Base-by-base conservation (phyloP, 768 basidiomycete species). In the Lactarius trivialis region DNA sequence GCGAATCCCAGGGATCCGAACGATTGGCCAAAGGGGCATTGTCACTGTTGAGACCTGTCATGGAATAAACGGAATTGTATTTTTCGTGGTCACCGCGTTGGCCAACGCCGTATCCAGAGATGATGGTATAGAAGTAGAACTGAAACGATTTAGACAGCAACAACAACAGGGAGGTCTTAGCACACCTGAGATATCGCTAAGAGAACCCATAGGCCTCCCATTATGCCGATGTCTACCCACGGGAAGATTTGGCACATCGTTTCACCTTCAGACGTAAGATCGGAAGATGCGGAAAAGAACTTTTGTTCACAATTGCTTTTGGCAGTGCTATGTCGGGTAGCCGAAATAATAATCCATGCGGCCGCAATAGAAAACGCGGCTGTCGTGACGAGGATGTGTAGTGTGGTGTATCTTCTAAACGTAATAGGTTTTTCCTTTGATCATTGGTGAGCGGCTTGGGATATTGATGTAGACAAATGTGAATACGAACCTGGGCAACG, bases 201-300 rank as follows among this genome's bases (percentile, higher is more conserved):
- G 17, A 97, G 70, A 11, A 89, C 73, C 91, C 94, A 98, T 7
- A 97, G 77, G 8, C 83, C 91, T 21, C 80, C 88, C 93, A 98
- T 95, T 60, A 98, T 76, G 39, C 95, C 95, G 15, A 97, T 78
- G 68, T 91, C 89, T 11, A 92, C 89, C 91, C 93, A 97, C 5
- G 93, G 80, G 71, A 98, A 96, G 58, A 97, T 88, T 52, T 86
- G 78, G 75, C 97, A 99, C 26, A 98, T 79, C 6, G 82, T 84
- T 37, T 85, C 73, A 7, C 85, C 89, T 71, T 92, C 82, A 39
- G 72, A 68, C 15, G 73, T 71, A 55, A 73, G 66, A 61, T 67
- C 70, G 14, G 74, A 73, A 5, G 70, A 71, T 19, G 77, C 70
- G 17, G 58, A 43, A 71, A 85, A 89, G 75, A 84, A 89, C 48